These are phyloP conservation scores for Mortierella sp. DNA, from an alignment of 371 early-diverging fungal genomes.

Conservation along the genomic window DNA sequence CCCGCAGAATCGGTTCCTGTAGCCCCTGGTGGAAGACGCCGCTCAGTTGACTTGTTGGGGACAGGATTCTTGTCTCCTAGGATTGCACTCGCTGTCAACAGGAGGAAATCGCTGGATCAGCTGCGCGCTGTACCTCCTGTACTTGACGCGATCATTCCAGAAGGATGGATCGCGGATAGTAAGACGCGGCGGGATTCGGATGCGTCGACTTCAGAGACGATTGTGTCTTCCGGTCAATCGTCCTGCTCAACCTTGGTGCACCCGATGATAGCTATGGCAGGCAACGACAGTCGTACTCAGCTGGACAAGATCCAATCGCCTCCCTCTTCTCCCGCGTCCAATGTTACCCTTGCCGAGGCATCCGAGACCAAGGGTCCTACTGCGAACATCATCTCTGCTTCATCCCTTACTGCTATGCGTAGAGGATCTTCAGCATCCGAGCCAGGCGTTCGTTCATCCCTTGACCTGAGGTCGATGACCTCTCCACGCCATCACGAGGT, in stretches of 20 bases:
- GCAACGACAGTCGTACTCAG: conserved; percentile 12
- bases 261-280: conserved; percentile 13
- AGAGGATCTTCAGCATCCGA: not conserved
- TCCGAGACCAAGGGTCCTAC: not conserved
- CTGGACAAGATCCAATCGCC: conserved; percentile 6
- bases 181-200: conserved; percentile 43
- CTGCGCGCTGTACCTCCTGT: not conserved
- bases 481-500: not conserved
- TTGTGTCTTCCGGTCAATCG: conserved; percentile 37
- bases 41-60: conserved; percentile 11
- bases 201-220: conserved; percentile 46
- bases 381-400: not conserved
- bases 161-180: not conserved
- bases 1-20: not conserved
- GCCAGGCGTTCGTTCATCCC: not conserved
- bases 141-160: not conserved
- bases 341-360: not conserved
- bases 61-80: conserved; percentile 24
- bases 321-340: not conserved
- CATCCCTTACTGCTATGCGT: conserved; percentile 5
- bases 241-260: conserved; percentile 39
- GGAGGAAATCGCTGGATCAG: conserved; percentile 38
- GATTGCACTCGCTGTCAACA: conserved; percentile 13
- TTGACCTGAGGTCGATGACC: conserved; percentile 4
- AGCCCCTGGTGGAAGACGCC: not conserved